Conservation (phyloP, 2,329 filamentous ascomycete species). For the Aspergillus sp. region DNA sequence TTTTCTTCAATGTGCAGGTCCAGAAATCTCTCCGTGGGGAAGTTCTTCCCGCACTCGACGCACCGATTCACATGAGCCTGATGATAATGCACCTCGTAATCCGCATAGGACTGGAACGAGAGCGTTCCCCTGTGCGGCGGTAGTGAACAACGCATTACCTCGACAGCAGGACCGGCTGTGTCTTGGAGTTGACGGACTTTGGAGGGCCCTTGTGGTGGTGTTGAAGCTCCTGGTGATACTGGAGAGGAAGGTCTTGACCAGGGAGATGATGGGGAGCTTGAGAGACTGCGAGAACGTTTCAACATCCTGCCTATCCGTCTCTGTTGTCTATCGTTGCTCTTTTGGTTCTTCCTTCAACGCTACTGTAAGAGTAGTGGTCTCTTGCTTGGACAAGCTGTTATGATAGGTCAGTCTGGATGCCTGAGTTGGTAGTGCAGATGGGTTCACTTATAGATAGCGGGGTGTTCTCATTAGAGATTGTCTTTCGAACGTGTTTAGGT, state of each 20-base stretch:
- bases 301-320: slow-evolving; percentile 38
- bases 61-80: slow-evolving; percentile 78
- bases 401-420: slow-evolving; percentile 17
- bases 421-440: slow-evolving; percentile 5
- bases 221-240: slow-evolving; percentile 10
- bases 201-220: slow-evolving; percentile 19
- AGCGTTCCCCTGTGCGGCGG: slow-evolving; percentile 67
- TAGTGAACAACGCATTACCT: slow-evolving; percentile 68
- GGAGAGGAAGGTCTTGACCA: slow-evolving; percentile 22
- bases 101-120: slow-evolving; percentile 63
- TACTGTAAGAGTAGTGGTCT: background rate
- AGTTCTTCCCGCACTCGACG: slow-evolving; percentile 73
- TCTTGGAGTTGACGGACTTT: slow-evolving; percentile 59
- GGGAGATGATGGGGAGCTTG: slow-evolving; percentile 31
- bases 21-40: slow-evolving; percentile 75
- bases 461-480: background rate
- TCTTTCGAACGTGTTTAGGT: background rate
- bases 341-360: background rate
- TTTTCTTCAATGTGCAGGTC: slow-evolving; percentile 81
- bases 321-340: background rate
- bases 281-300: slow-evolving; percentile 52
- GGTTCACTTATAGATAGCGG: background rate
- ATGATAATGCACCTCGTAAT: slow-evolving; percentile 81
- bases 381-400: background rate
- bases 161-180: slow-evolving; percentile 19